A percentile compares a stretch with the other conserved stretches of the same genome.
Evolutionary conservation across 768 basidiomycete genomes (phyloP).

Genomic region (Gloeostereum incarnatum): DNA sequence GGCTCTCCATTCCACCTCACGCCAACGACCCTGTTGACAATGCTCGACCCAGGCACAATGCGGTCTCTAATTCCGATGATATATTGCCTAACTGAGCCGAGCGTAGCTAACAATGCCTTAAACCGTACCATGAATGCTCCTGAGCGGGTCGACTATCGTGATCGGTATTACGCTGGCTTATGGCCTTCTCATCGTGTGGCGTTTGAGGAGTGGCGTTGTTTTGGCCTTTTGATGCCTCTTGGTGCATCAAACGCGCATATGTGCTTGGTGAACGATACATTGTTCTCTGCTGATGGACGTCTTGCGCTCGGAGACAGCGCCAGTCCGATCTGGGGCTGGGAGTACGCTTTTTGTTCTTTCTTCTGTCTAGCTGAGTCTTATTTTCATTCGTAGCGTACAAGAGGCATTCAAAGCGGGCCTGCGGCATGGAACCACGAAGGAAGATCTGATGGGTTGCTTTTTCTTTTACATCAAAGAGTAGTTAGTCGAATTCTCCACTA

Average conservation of each 20-base stretch:
- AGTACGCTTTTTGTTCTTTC: constrained; percentile 18
- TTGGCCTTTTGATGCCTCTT: constrained; percentile 39
- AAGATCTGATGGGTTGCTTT: constrained; percentile 41
- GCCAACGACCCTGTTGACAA: constrained; percentile 11
- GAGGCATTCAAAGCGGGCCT: constrained; percentile 23
- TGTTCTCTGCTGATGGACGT: constrained; percentile 25
- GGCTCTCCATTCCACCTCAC: constrained; percentile 3
- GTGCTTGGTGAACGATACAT: constrained; percentile 26
- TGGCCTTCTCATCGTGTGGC: constrained; percentile 35
- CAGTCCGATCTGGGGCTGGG: constrained; percentile 33
- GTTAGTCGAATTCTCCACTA: constrained; percentile 24
- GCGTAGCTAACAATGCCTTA: constrained; percentile 20
- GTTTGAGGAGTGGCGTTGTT: constrained; percentile 24
- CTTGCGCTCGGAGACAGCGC: constrained; percentile 32
- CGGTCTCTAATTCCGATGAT: background rate
- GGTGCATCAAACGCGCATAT: constrained; percentile 31
- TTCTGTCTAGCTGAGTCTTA: constrained; percentile 3
- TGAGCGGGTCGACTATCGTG: constrained; percentile 24
- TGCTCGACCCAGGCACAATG: constrained; percentile 5
- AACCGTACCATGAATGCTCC: constrained; percentile 23
- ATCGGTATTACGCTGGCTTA: constrained; percentile 25
- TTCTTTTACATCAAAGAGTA: constrained; percentile 35
- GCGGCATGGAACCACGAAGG: constrained; percentile 23
- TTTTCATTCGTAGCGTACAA: constrained; percentile 22
- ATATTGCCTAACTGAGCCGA: constrained; percentile 9